Evolutionary conservation across 768 basidiomycete species (phyloP).

Genomic region (Auriscalpium vulgare): DNA sequence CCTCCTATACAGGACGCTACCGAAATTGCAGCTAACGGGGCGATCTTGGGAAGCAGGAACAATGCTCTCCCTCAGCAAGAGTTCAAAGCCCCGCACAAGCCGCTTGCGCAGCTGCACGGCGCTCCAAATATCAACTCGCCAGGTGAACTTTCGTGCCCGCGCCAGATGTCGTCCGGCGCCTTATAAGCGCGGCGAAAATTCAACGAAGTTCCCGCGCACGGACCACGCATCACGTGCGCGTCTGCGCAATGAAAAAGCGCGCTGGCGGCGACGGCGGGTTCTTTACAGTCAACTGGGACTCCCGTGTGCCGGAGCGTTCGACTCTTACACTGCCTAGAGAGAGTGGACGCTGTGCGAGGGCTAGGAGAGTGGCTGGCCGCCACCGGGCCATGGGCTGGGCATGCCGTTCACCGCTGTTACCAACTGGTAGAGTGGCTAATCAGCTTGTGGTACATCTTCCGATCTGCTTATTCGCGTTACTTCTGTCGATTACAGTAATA

Average conservation of each 20-base stretch:
- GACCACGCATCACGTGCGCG: slow-evolving; percentile 32
- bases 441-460: slow-evolving; percentile 50
- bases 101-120: slow-evolving; percentile 21
- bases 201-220: slow-evolving; percentile 40
- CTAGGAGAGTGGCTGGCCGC: slow-evolving; percentile 10
- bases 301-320: slow-evolving; percentile 16
- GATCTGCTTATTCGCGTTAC: too few relatives aligned
- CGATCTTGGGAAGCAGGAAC: slow-evolving; percentile 63
- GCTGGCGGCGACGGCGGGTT: slow-evolving; percentile 18
- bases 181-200: background rate
- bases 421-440: slow-evolving; percentile 56
- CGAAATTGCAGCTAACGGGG: slow-evolving; percentile 36
- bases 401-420: slow-evolving; percentile 48
- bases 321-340: background rate
- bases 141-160: slow-evolving; percentile 66
- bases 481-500: too few relatives aligned
- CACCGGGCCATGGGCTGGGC: slow-evolving; percentile 60
- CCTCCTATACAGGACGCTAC: slow-evolving; percentile 53
- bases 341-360: slow-evolving; percentile 13
- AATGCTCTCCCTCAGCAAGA: slow-evolving; percentile 48
- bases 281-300: slow-evolving; percentile 32
- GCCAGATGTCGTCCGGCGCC: background rate
- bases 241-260: slow-evolving; percentile 12
- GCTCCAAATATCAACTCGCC: slow-evolving; percentile 65
- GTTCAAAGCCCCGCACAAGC: slow-evolving; percentile 48